Percentiles rank a stretch among this genome's conserved stretches.
Conservation (phyloP, 352 stramenopile genomes). For the Pythium folliculosum region DNA sequence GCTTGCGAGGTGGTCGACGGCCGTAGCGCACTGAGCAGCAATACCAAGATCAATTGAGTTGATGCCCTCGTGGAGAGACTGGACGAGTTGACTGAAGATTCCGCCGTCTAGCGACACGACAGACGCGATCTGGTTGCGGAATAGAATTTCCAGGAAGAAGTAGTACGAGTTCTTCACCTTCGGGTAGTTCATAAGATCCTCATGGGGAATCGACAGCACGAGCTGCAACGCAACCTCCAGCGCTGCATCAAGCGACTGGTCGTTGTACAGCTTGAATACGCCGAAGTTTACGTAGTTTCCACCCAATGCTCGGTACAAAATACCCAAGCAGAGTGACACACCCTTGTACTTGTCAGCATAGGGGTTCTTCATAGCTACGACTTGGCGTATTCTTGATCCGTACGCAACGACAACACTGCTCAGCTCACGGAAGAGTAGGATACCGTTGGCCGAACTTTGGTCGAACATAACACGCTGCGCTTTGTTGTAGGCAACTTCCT, state of each 20-base stretch:
- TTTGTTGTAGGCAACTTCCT: constrained; percentile 95
- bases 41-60: constrained; percentile 92
- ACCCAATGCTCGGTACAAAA: constrained; percentile 83
- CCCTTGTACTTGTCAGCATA: constrained; percentile 98
- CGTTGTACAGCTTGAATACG: constrained; percentile 99
- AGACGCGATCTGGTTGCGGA: constrained; percentile 96
- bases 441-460: constrained; percentile 97
- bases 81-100: constrained; percentile 96
- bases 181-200: constrained; percentile 96
- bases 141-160: constrained; percentile 98
- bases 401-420: constrained; percentile 96
- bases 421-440: constrained; percentile 96
- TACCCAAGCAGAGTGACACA: constrained; percentile 93
- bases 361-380: constrained; percentile 84
- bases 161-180: constrained; percentile 99
- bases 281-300: constrained; percentile 99
- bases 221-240: constrained; percentile 95
- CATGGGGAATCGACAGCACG: constrained; percentile 93
- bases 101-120: constrained; percentile 91
- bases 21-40: constrained; percentile 93
- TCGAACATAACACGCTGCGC: constrained; percentile 98
- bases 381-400: constrained; percentile 85
- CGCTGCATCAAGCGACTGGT: constrained; percentile 93
- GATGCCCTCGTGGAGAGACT: constrained; percentile 90
- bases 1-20: constrained; percentile 93